These are phyloP conservation scores for Chlamydomonas schloesseri DNA, from an alignment of 139 green algal species.

Conservation along the genomic window DNA sequence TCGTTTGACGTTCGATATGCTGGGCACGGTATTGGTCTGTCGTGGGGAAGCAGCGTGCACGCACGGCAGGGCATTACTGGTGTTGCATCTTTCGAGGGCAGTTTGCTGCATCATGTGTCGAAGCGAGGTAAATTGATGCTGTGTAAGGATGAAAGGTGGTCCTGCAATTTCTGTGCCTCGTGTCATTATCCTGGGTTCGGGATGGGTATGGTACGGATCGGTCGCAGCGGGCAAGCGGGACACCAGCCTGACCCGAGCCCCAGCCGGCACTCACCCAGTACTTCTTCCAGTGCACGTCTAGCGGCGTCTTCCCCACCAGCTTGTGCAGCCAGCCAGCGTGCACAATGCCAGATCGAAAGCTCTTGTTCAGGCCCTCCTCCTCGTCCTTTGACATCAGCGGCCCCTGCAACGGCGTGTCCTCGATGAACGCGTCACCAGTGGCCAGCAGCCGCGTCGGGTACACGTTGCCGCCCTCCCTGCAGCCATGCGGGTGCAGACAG, in stretches of 20 bases:
- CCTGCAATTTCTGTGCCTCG: too few species aligned
- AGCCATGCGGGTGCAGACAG: background rate
- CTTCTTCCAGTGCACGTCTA: slow-evolving; percentile 58
- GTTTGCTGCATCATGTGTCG: too few species aligned
- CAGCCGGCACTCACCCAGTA: slow-evolving; percentile 56
- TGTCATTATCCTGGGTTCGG: too few species aligned
- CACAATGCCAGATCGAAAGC: slow-evolving; percentile 43
- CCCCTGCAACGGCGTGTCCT: slow-evolving; percentile 2
- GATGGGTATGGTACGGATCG: too few species aligned
- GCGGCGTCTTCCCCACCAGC: slow-evolving; percentile 62
- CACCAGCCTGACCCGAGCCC: too few species aligned
- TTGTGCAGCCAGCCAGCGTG: slow-evolving; percentile 63
- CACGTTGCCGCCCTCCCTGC: background rate
- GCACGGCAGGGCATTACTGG: too few species aligned
- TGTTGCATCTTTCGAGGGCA: too few species aligned
- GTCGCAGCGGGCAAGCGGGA: too few species aligned
- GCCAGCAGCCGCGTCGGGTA: slow-evolving; percentile 15
- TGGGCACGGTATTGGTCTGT: background rate
- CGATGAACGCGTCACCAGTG: slow-evolving; percentile 15
- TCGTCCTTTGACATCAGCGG: slow-evolving; percentile 32
- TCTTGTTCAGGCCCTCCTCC: slow-evolving; percentile 10
- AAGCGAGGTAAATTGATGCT: too few species aligned
- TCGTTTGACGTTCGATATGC: too few species aligned
- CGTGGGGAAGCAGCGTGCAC: background rate
- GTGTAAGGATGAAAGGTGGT: too few species aligned